Conservation (phyloP, 225 moss, liverwort and hornwort genomes). For the Bryoerythrophyllum caledonicum region DNA sequence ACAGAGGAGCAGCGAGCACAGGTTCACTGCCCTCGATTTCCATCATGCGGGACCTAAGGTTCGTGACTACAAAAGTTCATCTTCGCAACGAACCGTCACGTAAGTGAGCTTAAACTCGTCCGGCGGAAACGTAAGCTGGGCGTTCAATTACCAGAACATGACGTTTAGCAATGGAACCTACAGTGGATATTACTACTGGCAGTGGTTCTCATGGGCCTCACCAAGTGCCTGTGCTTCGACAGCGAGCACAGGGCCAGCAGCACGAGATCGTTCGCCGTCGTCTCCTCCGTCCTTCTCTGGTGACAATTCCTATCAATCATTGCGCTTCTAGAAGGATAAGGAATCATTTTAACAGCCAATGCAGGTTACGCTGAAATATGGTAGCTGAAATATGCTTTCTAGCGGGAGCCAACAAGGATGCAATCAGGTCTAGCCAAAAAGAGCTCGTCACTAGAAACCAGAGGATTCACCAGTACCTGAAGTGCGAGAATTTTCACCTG, state of each 20-base stretch:
- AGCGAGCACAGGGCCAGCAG: conserved; percentile 55
- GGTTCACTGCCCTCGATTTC: conserved; percentile 26
- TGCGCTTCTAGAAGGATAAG: neutral
- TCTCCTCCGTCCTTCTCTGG: conserved; percentile 70
- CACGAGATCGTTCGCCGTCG: conserved; percentile 59
- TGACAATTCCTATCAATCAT: conserved; percentile 16
- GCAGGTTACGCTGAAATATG: conserved; percentile 70
- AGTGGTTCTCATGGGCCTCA: conserved; percentile 63
- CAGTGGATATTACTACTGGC: conserved; percentile 69
- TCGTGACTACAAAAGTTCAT: neutral
- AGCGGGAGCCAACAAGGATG: conserved; percentile 84
- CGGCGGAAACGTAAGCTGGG: conserved; percentile 43
- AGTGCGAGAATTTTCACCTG: conserved; percentile 69
- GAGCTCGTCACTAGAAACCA: conserved; percentile 54
- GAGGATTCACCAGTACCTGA: conserved; percentile 58
- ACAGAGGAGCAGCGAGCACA: conserved; percentile 74
- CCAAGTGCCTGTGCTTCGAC: conserved; percentile 77
- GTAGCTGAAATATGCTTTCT: conserved; percentile 73
- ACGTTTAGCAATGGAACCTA: conserved; percentile 40
- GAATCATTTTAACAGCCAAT: neutral
- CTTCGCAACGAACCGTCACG: conserved; percentile 40
- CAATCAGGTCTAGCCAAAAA: conserved; percentile 64
- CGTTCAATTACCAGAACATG: conserved; percentile 28
- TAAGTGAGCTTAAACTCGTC: conserved; percentile 46
- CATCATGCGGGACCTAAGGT: neutral